phyloP scores from a whole-genome alignment of 2,329 filamentous ascomycete genomes.

The Nannizziopsis barbatae region DNA sequence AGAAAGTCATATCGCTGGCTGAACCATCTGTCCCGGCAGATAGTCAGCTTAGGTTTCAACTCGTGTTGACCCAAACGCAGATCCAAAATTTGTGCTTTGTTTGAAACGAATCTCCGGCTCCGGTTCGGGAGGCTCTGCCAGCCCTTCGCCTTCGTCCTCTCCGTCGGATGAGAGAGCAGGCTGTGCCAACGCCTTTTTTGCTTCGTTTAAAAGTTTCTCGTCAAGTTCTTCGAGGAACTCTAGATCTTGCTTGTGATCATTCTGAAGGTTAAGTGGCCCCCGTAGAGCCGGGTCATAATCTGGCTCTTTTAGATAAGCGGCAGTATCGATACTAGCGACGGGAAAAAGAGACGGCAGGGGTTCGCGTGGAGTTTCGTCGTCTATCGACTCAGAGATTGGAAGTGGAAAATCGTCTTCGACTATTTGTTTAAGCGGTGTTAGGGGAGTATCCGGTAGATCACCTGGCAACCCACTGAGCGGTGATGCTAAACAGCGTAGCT shows the following conservation, averaged over 20 bases:
- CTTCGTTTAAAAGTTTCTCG: conserved; percentile 34
- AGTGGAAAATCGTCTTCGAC: conserved; percentile 23
- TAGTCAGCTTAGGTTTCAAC: not conserved
- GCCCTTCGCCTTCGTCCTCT: conserved; percentile 20
- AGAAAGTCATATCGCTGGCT: not conserved
- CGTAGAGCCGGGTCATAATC: conserved; percentile 35
- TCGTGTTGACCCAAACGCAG: conserved; percentile 31
- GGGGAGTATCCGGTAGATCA: conserved; percentile 37
- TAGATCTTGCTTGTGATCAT: conserved; percentile 32
- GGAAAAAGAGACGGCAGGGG: conserved; percentile 20
- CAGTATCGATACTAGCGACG: conserved; percentile 26
- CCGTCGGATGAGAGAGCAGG: conserved; percentile 17
- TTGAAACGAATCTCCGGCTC: conserved; percentile 37
- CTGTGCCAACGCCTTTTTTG: conserved; percentile 24
- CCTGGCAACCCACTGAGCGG: conserved; percentile 32
- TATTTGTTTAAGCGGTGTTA: conserved; percentile 32
- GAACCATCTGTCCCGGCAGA: conserved; percentile 4
- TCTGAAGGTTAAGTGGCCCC: conserved; percentile 35
- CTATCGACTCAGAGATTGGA: conserved; percentile 17
- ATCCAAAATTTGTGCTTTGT: conserved; percentile 39
- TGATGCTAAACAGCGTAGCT: not conserved
- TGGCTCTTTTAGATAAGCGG: conserved; percentile 27
- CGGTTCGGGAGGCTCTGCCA: conserved; percentile 23
- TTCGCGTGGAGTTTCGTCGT: conserved; percentile 25
- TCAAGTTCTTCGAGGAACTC: conserved; percentile 35